Evolutionary conservation across 192 early-diverging fungal species (phyloP).

Genomic region (Mortierella hygrophila): DNA sequence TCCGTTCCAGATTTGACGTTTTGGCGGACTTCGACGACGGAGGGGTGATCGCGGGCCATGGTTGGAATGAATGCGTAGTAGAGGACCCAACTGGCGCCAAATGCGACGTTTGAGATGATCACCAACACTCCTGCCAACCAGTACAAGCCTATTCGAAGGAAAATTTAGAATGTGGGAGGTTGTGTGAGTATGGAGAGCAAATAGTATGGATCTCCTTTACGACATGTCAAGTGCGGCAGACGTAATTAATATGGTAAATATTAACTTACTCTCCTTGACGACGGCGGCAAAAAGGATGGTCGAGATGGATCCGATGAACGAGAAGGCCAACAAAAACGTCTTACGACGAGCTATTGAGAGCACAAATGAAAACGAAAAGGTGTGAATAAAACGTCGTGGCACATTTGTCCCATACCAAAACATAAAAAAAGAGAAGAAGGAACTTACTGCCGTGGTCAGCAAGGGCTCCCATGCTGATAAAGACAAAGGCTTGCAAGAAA

Average conservation of each 20-base stretch:
- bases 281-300: constrained; percentile 53
- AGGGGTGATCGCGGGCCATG: constrained; percentile 56
- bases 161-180: neutral
- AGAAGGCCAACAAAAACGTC: constrained; percentile 55
- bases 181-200: neutral
- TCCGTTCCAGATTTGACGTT: constrained; percentile 22
- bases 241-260: too few relatives aligned
- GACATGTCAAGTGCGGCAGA: neutral
- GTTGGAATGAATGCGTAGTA: constrained; percentile 68
- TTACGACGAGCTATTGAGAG: constrained; percentile 52
- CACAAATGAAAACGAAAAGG: constrained; percentile 3
- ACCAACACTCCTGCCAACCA: constrained; percentile 57
- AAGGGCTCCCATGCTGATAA: constrained; percentile 59
- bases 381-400: neutral
- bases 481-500: constrained; percentile 61
- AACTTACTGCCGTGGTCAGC: constrained; percentile 61
- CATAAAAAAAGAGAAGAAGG: neutral
- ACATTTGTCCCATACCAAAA: neutral
- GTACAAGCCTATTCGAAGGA: constrained; percentile 37
- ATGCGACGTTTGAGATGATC: constrained; percentile 59
- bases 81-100: constrained; percentile 64
- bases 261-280: constrained; percentile 27
- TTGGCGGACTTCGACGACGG: constrained; percentile 27
- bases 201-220: neutral
- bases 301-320: constrained; percentile 56